Conservation (phyloP, 106 monocot species). For the Dioscorea dumetorum region DNA sequence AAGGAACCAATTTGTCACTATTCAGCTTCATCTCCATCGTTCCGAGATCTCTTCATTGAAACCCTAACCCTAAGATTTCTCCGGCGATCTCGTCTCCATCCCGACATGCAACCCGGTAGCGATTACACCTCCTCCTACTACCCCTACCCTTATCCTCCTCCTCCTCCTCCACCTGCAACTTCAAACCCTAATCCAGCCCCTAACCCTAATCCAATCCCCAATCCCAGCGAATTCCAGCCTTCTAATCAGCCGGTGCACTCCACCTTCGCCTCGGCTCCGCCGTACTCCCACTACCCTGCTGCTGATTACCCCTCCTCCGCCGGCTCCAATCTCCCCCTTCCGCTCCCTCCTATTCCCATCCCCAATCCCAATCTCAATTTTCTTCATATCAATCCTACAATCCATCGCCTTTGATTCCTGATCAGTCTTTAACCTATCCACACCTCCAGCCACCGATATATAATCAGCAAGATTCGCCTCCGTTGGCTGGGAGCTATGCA, state of each 20-base stretch:
- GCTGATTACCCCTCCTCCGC: conserved; percentile 11
- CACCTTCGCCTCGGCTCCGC: conserved; percentile 57
- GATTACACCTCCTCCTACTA: conserved; percentile 53
- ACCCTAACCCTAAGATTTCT: background rate
- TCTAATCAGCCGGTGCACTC: conserved; percentile 21
- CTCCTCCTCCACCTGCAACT: background rate
- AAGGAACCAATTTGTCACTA: too few species aligned
- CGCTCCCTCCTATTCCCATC: conserved; percentile 18
- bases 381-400: conserved; percentile 17
- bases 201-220: conserved; percentile 15
- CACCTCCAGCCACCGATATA: conserved; percentile 23
- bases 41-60: background rate
- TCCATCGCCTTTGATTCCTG: conserved; percentile 18
- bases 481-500: conserved; percentile 9
- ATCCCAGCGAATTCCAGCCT: conserved; percentile 21
- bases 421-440: conserved; percentile 11
- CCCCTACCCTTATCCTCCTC: conserved; percentile 14
- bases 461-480: conserved; percentile 19
- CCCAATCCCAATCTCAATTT: conserved; percentile 13
- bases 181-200: conserved; percentile 15
- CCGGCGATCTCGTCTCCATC: background rate
- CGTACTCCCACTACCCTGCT: conserved; percentile 35
- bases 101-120: conserved; percentile 41
- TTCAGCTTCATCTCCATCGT: too few species aligned
- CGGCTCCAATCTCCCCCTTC: conserved; percentile 13